These are phyloP conservation scores for Phytophthora ohioensis DNA, from an alignment of 352 stramenopile genomes.

Conservation along the genomic window DNA sequence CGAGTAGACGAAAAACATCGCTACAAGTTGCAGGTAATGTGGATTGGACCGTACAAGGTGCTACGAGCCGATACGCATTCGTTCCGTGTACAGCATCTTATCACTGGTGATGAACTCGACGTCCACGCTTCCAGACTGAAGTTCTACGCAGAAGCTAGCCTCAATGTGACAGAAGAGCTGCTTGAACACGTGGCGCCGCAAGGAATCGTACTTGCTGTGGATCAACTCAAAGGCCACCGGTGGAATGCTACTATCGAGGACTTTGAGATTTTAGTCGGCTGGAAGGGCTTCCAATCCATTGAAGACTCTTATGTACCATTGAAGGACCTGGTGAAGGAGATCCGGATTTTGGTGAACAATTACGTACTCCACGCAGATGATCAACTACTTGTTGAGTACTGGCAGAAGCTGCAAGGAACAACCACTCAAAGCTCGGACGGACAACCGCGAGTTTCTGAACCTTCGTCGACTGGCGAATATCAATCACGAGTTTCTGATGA, in stretches of 20 bases:
- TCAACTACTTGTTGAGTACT: background rate
- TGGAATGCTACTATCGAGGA: conserved; percentile 15
- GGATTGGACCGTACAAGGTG: conserved; percentile 17
- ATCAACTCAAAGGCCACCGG: background rate
- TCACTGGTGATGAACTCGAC: conserved; percentile 13
- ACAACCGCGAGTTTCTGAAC: no score
- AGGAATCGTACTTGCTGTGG: conserved; percentile 6
- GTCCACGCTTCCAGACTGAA: conserved; percentile 17
- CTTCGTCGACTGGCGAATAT: no score
- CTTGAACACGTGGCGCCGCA: conserved; percentile 6
- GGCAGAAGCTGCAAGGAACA: background rate
- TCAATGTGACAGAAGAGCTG: conserved; percentile 15
- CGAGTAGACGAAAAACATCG: conserved; percentile 11
- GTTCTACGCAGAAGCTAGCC: conserved; percentile 11
- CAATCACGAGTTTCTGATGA: background rate
- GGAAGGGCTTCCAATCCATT: conserved; percentile 12
- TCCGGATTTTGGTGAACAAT: no score
- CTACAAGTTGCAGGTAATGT: conserved; percentile 20
- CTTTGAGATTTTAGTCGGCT: conserved; percentile 7
- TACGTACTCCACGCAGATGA: no score
- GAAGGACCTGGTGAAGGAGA: no score
- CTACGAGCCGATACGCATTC: conserved; percentile 9
- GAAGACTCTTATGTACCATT: conserved; percentile 10
- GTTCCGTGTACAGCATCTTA: conserved; percentile 11
- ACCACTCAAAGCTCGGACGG: no score